Conservation (phyloP, 2,329 filamentous ascomycete species). For the Dryadomyces quercivorus region DNA sequence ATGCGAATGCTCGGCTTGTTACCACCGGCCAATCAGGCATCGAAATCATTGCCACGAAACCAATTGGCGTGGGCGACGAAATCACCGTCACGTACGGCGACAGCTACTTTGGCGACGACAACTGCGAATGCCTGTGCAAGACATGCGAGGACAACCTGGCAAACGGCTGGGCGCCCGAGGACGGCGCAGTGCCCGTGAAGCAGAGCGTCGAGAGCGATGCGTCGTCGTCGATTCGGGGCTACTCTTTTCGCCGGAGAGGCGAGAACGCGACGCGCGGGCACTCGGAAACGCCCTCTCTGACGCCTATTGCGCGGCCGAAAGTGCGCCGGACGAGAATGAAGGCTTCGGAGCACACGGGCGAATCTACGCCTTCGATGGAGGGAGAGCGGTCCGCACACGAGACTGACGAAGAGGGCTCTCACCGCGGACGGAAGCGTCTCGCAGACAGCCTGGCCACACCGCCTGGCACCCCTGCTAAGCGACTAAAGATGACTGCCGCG, state of each 20-base stretch:
- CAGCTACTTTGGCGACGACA: slow-evolving; percentile 89
- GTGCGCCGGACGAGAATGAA: slow-evolving; percentile 27
- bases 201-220: slow-evolving; percentile 41
- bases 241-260: slow-evolving; percentile 44
- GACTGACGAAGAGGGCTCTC: neutral
- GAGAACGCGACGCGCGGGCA: slow-evolving; percentile 30
- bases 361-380: slow-evolving; percentile 1
- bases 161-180: slow-evolving; percentile 69
- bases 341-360: slow-evolving; percentile 1
- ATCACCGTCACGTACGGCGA: slow-evolving; percentile 95
- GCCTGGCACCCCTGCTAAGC: slow-evolving; percentile 43
- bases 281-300: slow-evolving; percentile 45
- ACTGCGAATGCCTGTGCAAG: slow-evolving; percentile 85
- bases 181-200: slow-evolving; percentile 32
- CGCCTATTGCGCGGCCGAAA: slow-evolving; percentile 41
- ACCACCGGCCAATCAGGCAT: slow-evolving; percentile 79
- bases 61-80: slow-evolving; percentile 81
- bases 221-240: slow-evolving; percentile 26
- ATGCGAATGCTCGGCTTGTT: slow-evolving; percentile 77
- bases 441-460: slow-evolving; percentile 36
- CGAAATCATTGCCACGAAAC: slow-evolving; percentile 71
- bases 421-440: slow-evolving; percentile 22
- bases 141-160: slow-evolving; percentile 65
- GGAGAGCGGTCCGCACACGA: neutral
- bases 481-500: slow-evolving; percentile 23